These are phyloP conservation scores for Trypanosomatidae sp. DNA, from an alignment of 208 protist genomes.

Conservation along the genomic window DNA sequence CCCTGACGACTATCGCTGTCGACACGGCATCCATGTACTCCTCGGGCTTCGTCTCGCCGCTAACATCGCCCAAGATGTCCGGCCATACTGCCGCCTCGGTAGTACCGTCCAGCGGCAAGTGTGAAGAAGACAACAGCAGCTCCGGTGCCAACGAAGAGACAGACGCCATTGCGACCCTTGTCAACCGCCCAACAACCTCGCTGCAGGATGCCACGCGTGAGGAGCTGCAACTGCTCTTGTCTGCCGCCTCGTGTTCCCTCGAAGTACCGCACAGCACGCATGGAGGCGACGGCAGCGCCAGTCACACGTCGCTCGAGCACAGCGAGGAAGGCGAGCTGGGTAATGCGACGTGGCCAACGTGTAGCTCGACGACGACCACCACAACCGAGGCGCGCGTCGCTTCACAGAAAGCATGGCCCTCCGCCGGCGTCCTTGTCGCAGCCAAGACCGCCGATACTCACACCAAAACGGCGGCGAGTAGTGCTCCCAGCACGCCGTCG, in stretches of 20 bases:
- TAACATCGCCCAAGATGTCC: constrained; percentile 24
- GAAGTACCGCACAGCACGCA: neutral
- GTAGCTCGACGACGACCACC: constrained; percentile 1
- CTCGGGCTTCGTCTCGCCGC: constrained; percentile 17
- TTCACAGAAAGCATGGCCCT: neutral
- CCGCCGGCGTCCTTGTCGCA: neutral
- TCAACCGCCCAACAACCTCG: neutral
- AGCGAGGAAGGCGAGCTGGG: neutral
- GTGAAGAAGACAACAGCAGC: neutral
- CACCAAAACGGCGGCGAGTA: neutral
- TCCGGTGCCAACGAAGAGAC: neutral
- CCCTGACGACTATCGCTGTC: neutral
- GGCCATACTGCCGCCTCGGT: neutral
- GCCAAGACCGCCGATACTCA: neutral
- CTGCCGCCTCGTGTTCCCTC: constrained; percentile 20
- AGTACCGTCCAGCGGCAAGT: neutral
- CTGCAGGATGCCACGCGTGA: constrained; percentile 18
- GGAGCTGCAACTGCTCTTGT: constrained; percentile 30
- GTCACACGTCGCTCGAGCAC: neutral
- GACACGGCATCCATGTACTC: constrained; percentile 3
- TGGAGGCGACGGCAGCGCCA: neutral
- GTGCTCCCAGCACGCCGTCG: neutral
- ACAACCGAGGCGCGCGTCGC: neutral
- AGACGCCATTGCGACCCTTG: neutral
- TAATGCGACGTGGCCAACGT: constrained; percentile 3